Evolutionary conservation across 495 filamentous ascomycete species (phyloP), one percentile per base, ranked within the genome.

Genomic region (Hypoxylon rickii): DNA sequence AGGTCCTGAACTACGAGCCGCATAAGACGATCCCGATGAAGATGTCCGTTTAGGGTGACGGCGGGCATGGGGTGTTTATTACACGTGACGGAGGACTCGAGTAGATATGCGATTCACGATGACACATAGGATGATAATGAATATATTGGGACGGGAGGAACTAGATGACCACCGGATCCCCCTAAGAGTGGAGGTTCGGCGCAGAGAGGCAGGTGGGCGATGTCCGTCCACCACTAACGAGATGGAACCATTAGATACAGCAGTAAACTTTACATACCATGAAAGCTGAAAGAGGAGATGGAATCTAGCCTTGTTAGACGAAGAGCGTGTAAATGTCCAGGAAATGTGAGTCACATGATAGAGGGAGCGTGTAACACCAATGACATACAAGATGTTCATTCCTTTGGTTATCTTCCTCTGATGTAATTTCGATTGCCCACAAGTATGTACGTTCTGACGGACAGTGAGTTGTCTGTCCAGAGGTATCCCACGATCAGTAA

Each of bases 11-110:
- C 18, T 98, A 98, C 71, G 82, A 89, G 26, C 93, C 95, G 51
- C 90, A 96, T 66, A 90, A 90, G 77, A 80, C 76, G 7, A 96
- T 97, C 69, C 79, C 88, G 33, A 97, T 97, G 94, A 96, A 97
- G 74, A 97, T 97, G 94, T 92, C 87, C 64, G 92, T 97, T 24
- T 96, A 42, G 29, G n/a, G 8, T 26, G 12, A 15, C 7, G 17
- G 5, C 3, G 8, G 5, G 18, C 16, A 5, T 20, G 22, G 26
- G 11, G 20, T 1, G 5, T 29, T 29, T 29, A 5, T 29, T 29
- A 29, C 24, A 6, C 12, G 29, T 20, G 13, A n/a, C 3, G 15
- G 4, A 50, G 18, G 18, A 10, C 40, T 18, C 40, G 41, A 4
- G 40, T 37, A 20, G 29, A 24, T 7, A 36, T 11, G 15, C 1